Conservation (phyloP, 208 protist species). For the Eutreptiella sp. region DNA sequence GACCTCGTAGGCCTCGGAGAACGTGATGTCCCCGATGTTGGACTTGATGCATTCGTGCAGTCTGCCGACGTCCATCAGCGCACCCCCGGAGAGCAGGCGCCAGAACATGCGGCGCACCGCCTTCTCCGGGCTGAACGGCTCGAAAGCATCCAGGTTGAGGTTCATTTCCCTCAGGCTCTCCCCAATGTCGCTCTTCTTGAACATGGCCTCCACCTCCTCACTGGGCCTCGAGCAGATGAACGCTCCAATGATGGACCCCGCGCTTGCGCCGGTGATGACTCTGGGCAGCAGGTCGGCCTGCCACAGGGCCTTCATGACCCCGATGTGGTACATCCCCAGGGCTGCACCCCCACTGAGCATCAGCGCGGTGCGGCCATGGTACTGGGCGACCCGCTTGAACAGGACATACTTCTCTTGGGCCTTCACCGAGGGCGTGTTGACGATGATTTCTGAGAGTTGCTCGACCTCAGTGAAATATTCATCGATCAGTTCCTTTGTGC, state of each 20-base stretch:
- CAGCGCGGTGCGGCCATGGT: constrained; percentile 62
- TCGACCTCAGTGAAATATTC: constrained; percentile 43
- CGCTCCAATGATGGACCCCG: constrained; percentile 61
- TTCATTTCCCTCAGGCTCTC: constrained; percentile 35
- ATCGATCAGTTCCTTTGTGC: constrained; percentile 44
- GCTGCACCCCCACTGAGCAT: constrained; percentile 61
- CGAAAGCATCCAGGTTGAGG: constrained; percentile 42
- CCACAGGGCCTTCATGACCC: constrained; percentile 54
- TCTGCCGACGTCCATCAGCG: constrained; percentile 61
- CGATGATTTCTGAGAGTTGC: constrained; percentile 39
- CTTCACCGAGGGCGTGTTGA: background rate
- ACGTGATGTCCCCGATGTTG: constrained; percentile 71
- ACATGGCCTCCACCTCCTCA: constrained; percentile 43
- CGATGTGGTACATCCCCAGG: constrained; percentile 68
- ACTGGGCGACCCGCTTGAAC: constrained; percentile 45
- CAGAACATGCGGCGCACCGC: constrained; percentile 44
- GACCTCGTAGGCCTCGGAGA: constrained; percentile 63
- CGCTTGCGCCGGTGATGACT: constrained; percentile 60
- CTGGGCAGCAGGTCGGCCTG: constrained; percentile 53
- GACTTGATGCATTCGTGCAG: constrained; percentile 57
- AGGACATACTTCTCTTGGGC: constrained; percentile 43
- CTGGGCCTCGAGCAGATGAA: constrained; percentile 52
- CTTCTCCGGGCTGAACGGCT: constrained; percentile 32
- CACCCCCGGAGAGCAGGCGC: constrained; percentile 56
- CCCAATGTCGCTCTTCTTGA: too few species aligned